Conservation (phyloP, 768 basidiomycete genomes). For the Russula brevipes region DNA sequence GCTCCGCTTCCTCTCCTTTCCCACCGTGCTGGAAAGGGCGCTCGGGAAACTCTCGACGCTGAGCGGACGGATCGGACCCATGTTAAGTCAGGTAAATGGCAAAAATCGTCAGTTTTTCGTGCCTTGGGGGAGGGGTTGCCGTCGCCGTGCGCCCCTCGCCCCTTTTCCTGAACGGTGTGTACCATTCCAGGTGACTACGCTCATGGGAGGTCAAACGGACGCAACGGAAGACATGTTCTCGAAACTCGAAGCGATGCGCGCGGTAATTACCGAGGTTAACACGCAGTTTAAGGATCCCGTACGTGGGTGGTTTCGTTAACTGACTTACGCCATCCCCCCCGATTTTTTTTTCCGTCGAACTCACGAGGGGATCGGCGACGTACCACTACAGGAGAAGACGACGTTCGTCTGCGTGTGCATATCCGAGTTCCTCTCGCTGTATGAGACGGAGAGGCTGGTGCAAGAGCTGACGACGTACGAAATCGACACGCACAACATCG, state of each 20-base stretch:
- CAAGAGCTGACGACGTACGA: conserved; percentile 93
- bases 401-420: conserved; percentile 99
- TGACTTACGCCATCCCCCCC: background rate
- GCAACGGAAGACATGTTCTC: conserved; percentile 99
- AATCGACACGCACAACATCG: conserved; percentile 98
- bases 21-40: conserved; percentile 94
- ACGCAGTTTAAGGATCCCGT: conserved; percentile 99
- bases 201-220: conserved; percentile 91
- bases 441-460: conserved; percentile 97
- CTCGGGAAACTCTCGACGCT: conserved; percentile 89
- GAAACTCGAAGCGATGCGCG: conserved; percentile 95
- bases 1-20: conserved; percentile 97
- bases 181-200: conserved; percentile 70
- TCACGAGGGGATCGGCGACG: background rate
- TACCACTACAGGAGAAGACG: conserved; percentile 75
- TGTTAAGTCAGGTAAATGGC: conserved; percentile 72
- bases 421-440: conserved; percentile 95
- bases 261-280: conserved; percentile 97
- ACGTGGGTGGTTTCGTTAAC: conserved; percentile 30
- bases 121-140: background rate
- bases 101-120: background rate
- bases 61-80: conserved; percentile 94
- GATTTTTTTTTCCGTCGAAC: background rate
- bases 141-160: background rate
- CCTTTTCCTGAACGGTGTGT: background rate